Base-by-base conservation (phyloP, 148 eudicot genomes). In the Euryodendron excelsum region DNA sequence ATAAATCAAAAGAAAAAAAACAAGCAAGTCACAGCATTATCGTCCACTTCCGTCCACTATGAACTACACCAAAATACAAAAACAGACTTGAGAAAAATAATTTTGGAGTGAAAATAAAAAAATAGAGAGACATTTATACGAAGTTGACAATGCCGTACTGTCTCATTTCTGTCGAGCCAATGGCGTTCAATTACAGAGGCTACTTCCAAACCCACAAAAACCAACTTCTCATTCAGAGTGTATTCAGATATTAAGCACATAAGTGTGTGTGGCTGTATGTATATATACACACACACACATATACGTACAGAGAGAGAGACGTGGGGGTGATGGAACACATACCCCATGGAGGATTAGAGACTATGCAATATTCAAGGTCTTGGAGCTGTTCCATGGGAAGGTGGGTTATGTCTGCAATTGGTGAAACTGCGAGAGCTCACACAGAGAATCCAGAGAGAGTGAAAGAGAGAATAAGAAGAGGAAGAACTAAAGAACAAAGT, bases 271-370 rank as follows among this genome's bases (percentile, higher is more conserved):
- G 25, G 9, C 5, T 28, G 34, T 0, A 15, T 28, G 5, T 28
- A 56, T 0, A 15, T 10, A 36, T 23, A 41, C 5, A 27, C 23
- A 56, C 5, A 17, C 56, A 37, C 17, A 74, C 15, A 74, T 6
- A 14, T 0, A 74, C 0, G 13, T n/a, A n/a, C n/a, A 69, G 67
- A 34, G 41, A 37, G n/a, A 68, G 74, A 25, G n/a, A 41, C 7
- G 45, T 41, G 45, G 45, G 45, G 45, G 36, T 76, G 59, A 78
- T 77, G 53, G 59, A 31, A 47, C 30, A 48, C 78, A 55, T 96
- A 96, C 98, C 81, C 99, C 98, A 96, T 59, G 99, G 99, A 80
- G 98, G 99, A 82, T 96, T 93, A 60, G 99, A 96, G 82, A 93
- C 99, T 79, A 96, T 96, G 90, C 99, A 96, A 82, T 93, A 96